Base-by-base conservation (phyloP, 495 filamentous ascomycete species). In the Aspergillus leporis region DNA sequence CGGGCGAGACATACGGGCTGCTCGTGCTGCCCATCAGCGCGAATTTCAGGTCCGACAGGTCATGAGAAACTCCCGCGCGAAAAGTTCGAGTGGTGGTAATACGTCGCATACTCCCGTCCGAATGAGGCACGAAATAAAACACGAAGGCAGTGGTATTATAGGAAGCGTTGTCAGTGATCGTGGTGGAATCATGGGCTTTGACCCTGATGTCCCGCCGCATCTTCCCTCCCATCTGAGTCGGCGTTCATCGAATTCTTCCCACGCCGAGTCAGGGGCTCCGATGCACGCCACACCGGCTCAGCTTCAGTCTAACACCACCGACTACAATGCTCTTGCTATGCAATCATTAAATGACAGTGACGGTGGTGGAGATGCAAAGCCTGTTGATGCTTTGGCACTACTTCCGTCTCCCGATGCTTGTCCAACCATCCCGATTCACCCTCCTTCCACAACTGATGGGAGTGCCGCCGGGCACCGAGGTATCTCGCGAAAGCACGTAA, bases 401-500 rank as follows among this genome's bases (percentile, higher is more conserved):
- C 70, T 80, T 9, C 78, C 78, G 38, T 79, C 78, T 19, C 77
- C 77, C 5, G 72, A 87, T 56, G 79, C 88, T 21, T 88, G 87
- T 59, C 89, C 90, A 3, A 83, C 92, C 14, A 84, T 96, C 58
- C 86, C 87, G 4, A 93, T 96, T 40, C 91, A 94, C 63, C 90
- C 90, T 5, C 85, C 87, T 1, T 83, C 83, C 6, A 86, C 86
- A 31, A 75, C 82, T 45, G 82, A 80, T 51, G 83, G 81, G 50
- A 86, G 76, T 50, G 88, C 88, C 53, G 86, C 84, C 23, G 78
- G 79, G 4, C 77, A 85, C 45, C 83, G 82, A 53, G 77, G 78
- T 14, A 97, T 98, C 36, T 97, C 93, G 6, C 83, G 93, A 40
- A 81, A 89, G 66, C 94, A 98, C 70, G 83, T 92, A 36, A 88